Evolutionary conservation across 306 rosid species (phyloP).

Genomic region (Erythrophleum fordii): DNA sequence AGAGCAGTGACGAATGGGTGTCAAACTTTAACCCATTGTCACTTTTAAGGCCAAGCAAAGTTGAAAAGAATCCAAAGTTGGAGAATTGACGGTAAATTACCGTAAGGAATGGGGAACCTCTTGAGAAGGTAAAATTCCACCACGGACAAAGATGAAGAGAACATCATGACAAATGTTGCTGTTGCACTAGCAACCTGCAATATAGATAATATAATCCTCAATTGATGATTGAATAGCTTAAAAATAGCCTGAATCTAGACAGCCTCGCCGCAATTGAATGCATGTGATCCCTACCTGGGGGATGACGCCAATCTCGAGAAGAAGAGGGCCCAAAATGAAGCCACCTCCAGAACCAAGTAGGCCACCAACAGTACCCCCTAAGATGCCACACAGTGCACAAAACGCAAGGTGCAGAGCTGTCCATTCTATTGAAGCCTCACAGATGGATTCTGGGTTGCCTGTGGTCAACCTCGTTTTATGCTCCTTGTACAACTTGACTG

Average conservation of each 20-base stretch:
- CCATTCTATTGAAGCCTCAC: constrained; percentile 95
- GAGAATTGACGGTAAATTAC: constrained; percentile 44
- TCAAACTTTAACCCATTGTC: background rate
- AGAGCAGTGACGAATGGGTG: background rate
- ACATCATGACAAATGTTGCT: constrained; percentile 93
- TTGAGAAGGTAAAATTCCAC: constrained; percentile 89
- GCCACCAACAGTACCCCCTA: constrained; percentile 94
- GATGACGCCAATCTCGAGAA: constrained; percentile 88
- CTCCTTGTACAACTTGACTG: constrained; percentile 69
- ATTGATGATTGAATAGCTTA: background rate
- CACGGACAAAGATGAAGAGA: constrained; percentile 84
- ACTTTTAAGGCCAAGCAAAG: background rate
- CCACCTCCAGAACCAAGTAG: constrained; percentile 94
- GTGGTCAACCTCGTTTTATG: constrained; percentile 61
- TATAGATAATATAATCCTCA: background rate
- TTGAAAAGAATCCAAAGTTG: background rate
- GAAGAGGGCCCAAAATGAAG: constrained; percentile 87
- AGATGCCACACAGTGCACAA: constrained; percentile 81
- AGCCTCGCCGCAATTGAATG: no score
- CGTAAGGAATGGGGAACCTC: constrained; percentile 88
- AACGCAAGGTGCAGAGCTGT: constrained; percentile 59
- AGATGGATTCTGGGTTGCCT: constrained; percentile 65
- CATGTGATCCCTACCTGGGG: constrained; percentile 56
- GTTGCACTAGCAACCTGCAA: constrained; percentile 93
- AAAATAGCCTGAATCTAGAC: constrained; percentile 5